Evolutionary conservation across 345 rosid genomes (phyloP).

Genomic region (Xanthoceras sorbifolium): DNA sequence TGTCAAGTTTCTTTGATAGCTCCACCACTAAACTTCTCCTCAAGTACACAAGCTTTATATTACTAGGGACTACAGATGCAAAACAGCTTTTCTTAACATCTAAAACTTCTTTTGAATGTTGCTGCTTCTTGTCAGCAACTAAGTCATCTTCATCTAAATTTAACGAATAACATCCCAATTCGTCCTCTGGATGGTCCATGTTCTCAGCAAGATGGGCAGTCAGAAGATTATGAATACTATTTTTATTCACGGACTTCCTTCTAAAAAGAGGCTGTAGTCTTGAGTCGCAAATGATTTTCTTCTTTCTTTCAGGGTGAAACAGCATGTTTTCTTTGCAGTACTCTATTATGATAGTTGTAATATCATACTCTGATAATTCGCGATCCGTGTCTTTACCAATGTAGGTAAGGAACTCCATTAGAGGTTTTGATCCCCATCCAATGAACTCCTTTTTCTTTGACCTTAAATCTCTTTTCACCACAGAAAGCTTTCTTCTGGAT

Average conservation of each 20-base stretch:
- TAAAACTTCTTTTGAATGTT: slow-evolving; percentile 23
- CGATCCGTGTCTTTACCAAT: slow-evolving; percentile 40
- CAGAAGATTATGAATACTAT: slow-evolving; percentile 35
- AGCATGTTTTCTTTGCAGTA: slow-evolving; percentile 44
- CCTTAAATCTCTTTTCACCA: slow-evolving; percentile 1
- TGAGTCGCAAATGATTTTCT: slow-evolving; percentile 47
- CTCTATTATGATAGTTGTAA: slow-evolving; percentile 28
- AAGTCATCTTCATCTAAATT: slow-evolving; percentile 10
- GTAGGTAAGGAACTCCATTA: slow-evolving; percentile 42
- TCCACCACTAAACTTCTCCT: slow-evolving; percentile 49
- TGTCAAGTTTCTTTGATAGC: slow-evolving; percentile 42
- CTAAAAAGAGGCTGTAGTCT: slow-evolving; percentile 41
- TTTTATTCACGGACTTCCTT: slow-evolving; percentile 40
- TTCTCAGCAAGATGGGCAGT: slow-evolving; percentile 42
- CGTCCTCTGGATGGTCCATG: slow-evolving; percentile 33
- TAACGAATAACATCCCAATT: slow-evolving; percentile 15
- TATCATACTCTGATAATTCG: slow-evolving; percentile 39
- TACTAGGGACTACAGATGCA: slow-evolving; percentile 43
- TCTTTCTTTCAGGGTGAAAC: slow-evolving; percentile 43
- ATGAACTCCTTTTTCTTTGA: slow-evolving; percentile 36
- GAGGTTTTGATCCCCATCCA: slow-evolving; percentile 61
- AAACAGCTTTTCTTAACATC: slow-evolving; percentile 28
- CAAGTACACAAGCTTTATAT: slow-evolving; percentile 56
- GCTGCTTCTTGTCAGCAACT: slow-evolving; percentile 20
- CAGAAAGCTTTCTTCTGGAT: slow-evolving; percentile 1